Evolutionary conservation across 306 rosid genomes (phyloP).

Genomic region (Gillenia trifoliata): DNA sequence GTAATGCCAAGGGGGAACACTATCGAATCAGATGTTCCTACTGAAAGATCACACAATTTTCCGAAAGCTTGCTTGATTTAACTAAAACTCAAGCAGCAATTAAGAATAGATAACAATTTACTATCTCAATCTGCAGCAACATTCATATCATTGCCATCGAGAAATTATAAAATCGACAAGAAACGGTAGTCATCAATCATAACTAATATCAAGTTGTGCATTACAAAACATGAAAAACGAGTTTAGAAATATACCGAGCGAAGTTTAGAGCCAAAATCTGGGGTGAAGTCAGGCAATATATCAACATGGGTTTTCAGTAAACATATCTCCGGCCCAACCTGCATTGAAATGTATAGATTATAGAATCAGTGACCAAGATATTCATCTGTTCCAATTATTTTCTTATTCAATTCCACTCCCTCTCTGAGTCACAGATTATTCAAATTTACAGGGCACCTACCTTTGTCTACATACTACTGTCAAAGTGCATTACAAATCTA

Average conservation of each 20-base stretch:
- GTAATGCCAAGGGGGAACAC: not conserved
- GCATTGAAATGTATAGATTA: constrained; percentile 6
- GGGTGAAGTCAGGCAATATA: constrained; percentile 85
- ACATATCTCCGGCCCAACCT: constrained; percentile 97
- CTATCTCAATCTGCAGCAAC: not conserved
- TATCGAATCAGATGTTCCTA: not conserved
- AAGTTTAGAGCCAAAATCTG: constrained; percentile 81
- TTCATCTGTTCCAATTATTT: not conserved
- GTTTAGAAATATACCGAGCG: constrained; percentile 42
- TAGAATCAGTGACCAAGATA: not conserved
- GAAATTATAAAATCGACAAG: not conserved
- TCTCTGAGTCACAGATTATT: not conserved
- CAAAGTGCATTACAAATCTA: not conserved
- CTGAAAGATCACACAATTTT: not conserved
- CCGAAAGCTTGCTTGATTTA: not conserved
- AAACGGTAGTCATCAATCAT: not conserved
- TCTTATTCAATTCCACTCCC: not conserved
- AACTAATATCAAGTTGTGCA: not conserved
- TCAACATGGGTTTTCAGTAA: constrained; percentile 91
- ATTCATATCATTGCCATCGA: not conserved
- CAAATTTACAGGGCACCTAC: not conserved
- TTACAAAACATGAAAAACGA: not conserved
- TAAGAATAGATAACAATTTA: not conserved
- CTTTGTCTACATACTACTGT: not conserved
- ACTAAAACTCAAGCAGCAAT: not conserved